Evolutionary conservation across 2,329 filamentous ascomycete genomes (phyloP).

Genomic region (Mollisia scopiformis): DNA sequence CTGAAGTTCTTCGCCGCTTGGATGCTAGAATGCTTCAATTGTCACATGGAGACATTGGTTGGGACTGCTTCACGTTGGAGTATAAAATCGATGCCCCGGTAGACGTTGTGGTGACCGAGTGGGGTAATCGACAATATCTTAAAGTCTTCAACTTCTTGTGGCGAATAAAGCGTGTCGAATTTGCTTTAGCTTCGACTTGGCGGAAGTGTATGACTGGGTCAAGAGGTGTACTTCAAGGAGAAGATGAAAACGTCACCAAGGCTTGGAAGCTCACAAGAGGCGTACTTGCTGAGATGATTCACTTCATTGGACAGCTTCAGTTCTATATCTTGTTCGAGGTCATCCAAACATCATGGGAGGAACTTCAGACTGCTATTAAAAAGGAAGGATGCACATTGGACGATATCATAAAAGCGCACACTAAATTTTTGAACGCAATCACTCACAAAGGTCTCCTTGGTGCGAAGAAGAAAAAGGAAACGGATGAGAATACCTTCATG

Average conservation of each 20-base stretch:
- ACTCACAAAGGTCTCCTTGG: conserved; percentile 95
- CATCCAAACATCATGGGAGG: conserved; percentile 94
- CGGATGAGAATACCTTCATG: conserved; percentile 76
- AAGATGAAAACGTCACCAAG: conserved; percentile 67
- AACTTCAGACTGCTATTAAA: conserved; percentile 79
- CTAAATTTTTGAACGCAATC: conserved; percentile 87
- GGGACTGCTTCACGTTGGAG: conserved; percentile 98
- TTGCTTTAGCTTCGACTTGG: conserved; percentile 89
- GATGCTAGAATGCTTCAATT: conserved; percentile 99
- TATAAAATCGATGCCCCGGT: conserved; percentile 98
- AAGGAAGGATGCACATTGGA: conserved; percentile 91
- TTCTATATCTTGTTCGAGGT: conserved; percentile 99
- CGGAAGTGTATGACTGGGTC: conserved; percentile 94
- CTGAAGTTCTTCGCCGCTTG: conserved; percentile 86
- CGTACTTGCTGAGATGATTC: conserved; percentile 94
- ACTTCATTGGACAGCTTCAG: conserved; percentile 95
- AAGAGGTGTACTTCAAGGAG: conserved; percentile 83
- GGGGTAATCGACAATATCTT: conserved; percentile 93
- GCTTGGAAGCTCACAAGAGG: conserved; percentile 93
- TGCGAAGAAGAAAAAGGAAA: conserved; percentile 56
- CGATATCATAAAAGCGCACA: conserved; percentile 91
- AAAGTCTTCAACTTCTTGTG: conserved; percentile 99
- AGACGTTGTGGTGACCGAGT: conserved; percentile 95
- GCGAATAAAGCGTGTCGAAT: conserved; percentile 97
- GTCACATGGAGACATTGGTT: conserved; percentile 94